A percentile compares a stretch with the other conserved stretches of the same genome.
phyloP scores from a whole-genome alignment of 495 filamentous ascomycete species.

The Penicillium roqueforti region DNA sequence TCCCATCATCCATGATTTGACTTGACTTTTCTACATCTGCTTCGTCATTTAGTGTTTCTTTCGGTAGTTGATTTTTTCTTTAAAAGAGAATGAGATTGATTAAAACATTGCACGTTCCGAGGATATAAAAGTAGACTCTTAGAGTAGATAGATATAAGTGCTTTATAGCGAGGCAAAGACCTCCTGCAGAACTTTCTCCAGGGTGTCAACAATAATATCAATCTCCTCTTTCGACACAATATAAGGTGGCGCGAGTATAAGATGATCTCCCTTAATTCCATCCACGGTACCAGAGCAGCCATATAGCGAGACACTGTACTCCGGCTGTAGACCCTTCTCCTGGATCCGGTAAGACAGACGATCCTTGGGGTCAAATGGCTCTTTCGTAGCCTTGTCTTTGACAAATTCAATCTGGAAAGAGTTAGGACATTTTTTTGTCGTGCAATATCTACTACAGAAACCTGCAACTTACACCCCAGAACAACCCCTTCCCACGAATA shows the following conservation, averaged over 20 bases:
- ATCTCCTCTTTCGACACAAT: constrained; percentile 61
- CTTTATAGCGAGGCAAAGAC: constrained; percentile 28
- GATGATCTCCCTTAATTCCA: constrained; percentile 66
- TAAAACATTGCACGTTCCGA: neutral
- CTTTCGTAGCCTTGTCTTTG: constrained; percentile 50
- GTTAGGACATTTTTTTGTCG: neutral
- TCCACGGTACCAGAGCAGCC: constrained; percentile 64
- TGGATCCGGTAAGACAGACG: constrained; percentile 47
- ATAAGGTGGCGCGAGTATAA: constrained; percentile 72
- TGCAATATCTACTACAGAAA: neutral
- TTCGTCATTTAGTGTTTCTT: neutral
- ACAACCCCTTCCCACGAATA: constrained; percentile 54
- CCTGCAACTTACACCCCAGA: constrained; percentile 48
- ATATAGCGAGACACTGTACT: constrained; percentile 65
- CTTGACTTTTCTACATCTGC: neutral
- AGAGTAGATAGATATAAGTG: neutral
- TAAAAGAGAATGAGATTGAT: constrained; percentile 4
- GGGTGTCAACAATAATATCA: constrained; percentile 51
- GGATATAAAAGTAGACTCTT: neutral
- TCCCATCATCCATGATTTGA: constrained; percentile 5
- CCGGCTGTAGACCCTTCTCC: constrained; percentile 45
- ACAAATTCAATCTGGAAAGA: constrained; percentile 53
- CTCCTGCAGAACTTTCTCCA: constrained; percentile 31
- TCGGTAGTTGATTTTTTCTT: neutral
- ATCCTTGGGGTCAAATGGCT: constrained; percentile 42